Base-by-base conservation (phyloP, 225 moss, liverwort and hornwort genomes). In the Antitrichia curtipendula region DNA sequence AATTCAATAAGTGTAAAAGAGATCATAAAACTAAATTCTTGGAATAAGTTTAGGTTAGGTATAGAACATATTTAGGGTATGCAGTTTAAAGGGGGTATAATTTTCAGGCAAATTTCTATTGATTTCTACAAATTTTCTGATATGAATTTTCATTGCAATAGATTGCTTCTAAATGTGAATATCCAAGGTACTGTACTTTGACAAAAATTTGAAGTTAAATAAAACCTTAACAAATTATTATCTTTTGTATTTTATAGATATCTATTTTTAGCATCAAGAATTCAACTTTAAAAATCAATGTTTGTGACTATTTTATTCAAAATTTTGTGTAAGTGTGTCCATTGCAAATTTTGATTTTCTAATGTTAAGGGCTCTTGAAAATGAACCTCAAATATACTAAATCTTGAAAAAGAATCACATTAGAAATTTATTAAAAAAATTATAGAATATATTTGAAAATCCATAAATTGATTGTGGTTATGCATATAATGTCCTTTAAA, bases 21-120 rank as follows among this genome's bases (percentile, higher is more conserved):
- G 29, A 47, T 29, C 0, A 18, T 11, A 11, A 7, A 11, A 31
- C 1, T 31, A 2, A 73, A 73, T 47, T 9, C 0, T 31, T 31
- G 31, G 4, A 2, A 29, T 9, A 71, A 27, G 0, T 9, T 73
- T 31, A 47, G 1, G 0, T 29, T 69, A 71, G 28, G 16, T 11
- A 3, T 43, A 71, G 28, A 8, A 0, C 18, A 29, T 17, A 0
- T 73, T 19, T 18, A 18, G 6, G 4, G 6, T 6, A 18, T 45
- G 11, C 11, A 18, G 47, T 19, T 47, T 25, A 31, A 31, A 4
- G 1, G 1, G 6, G 4, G 18, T 29, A 17, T 0, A 0, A 29
- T 29, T 45, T 28, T 23, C 0, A 10, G 3, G 2, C 1, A 16
- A 28, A 10, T 17, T 43, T 71, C 2, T 6, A 16, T 43, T 28